Evolutionary conservation across 164 flowering plant genomes (phyloP), one percentile per base, ranked within the genome.

Genomic region (Berberis thunbergii): DNA sequence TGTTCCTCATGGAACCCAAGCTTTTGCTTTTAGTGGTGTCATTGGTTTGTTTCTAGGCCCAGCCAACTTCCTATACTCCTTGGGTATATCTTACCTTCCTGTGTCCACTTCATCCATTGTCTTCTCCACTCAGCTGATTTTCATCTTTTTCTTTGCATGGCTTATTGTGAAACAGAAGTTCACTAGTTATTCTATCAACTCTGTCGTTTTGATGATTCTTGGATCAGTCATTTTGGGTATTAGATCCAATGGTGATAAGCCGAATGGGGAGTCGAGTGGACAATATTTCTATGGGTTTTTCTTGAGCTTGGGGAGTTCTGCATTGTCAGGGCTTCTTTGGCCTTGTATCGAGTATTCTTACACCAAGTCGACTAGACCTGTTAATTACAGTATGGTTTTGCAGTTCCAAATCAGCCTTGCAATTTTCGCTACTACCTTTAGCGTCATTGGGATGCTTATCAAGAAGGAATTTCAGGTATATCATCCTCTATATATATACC

Each of bases 341-440:
- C 59, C 59, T 4, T 10, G 13, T 3, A 26, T 56, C 1, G 42
- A 56, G 39, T 41, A 13, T 12, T 38, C 43, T 6, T 56, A 56
- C 59, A 56, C 9, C 2, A 56, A 56, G 43, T 9, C 59, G 8
- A 56, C 13, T 1, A 1, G 43, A 4, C 42, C 8, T 1, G 59
- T 56, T 13, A 56, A 38, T 26, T 56, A 38, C 11, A 5, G 42
- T 56, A 38, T 38, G 13, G 59, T 56, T 2, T 38, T 56, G 59
- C 42, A 56, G 59, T 38, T 56, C 7, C 59, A 56, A 41, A 3
- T 56, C 7, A 41, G 7, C 2, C 1, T 56, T 38, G 41, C 42
- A 38, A 56, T 56, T 41, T 56, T 56, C 59, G 59, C 59, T 1
- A 56, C 59, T 56, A 41, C 13, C 4, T 56, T 56, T 41, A 56